A percentile compares a stretch with the other conserved stretches of the same genome.
Conservation (phyloP, 2,329 filamentous ascomycete genomes). For the Cercospora sp. region DNA sequence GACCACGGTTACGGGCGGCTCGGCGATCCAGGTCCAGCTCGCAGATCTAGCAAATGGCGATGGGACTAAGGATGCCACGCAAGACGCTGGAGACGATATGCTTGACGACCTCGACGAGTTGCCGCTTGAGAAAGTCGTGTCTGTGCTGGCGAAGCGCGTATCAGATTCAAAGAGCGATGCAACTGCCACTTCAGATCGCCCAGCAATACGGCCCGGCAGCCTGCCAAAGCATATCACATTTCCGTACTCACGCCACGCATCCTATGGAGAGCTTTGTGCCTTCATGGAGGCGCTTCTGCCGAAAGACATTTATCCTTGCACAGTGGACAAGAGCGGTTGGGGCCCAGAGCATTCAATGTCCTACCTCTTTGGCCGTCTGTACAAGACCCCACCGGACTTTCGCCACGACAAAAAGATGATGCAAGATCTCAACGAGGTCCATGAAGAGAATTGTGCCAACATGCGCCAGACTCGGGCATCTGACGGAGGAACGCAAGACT, state of each 20-base stretch:
- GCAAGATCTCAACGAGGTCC: slow-evolving; percentile 11
- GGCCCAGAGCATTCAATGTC: slow-evolving; percentile 61
- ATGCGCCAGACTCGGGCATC: neutral
- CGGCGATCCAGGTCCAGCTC: slow-evolving; percentile 30
- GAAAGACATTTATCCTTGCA: slow-evolving; percentile 80
- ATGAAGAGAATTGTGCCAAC: neutral
- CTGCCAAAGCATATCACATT: slow-evolving; percentile 55
- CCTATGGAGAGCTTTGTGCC: slow-evolving; percentile 73
- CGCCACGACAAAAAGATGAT: slow-evolving; percentile 66
- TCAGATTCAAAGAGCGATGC: slow-evolving; percentile 29
- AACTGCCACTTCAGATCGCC: slow-evolving; percentile 19
- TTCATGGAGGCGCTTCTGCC: slow-evolving; percentile 70
- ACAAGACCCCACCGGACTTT: slow-evolving; percentile 59
- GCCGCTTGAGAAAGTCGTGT: slow-evolving; percentile 37
- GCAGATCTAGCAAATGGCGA: slow-evolving; percentile 30
- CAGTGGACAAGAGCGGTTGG: slow-evolving; percentile 65
- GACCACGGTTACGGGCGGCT: slow-evolving; percentile 23
- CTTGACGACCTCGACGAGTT: slow-evolving; percentile 52
- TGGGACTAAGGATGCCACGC: slow-evolving; percentile 11
- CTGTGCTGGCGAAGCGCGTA: slow-evolving; percentile 36
- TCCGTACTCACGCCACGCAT: slow-evolving; percentile 88
- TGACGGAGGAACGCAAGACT: neutral
- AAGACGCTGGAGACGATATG: slow-evolving; percentile 52
- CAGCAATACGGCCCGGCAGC: slow-evolving; percentile 2
- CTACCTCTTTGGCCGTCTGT: slow-evolving; percentile 70